Evolutionary conservation across 441 rosid species (phyloP).

Genomic region (Euphorbia celastroides): DNA sequence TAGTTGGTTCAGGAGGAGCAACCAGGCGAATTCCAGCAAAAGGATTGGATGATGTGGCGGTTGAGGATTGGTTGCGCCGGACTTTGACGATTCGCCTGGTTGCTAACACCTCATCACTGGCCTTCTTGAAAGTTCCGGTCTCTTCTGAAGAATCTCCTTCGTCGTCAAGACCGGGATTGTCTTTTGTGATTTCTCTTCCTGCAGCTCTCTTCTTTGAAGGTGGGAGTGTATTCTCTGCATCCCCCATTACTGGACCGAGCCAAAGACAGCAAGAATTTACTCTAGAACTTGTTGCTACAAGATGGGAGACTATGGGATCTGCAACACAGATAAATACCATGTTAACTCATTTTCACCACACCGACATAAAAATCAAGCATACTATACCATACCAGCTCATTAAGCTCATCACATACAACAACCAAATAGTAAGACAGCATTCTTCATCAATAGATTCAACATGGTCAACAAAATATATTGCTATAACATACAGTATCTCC

Average conservation of each 20-base stretch:
- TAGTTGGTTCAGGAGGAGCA: conserved; percentile 34
- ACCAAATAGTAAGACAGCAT: background rate
- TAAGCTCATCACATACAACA: background rate
- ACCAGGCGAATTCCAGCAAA: conserved; percentile 70
- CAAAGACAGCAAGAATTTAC: conserved; percentile 6
- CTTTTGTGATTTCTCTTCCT: conserved; percentile 69
- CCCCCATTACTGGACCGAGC: conserved; percentile 47
- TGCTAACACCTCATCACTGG: conserved; percentile 84
- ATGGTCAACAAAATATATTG: background rate
- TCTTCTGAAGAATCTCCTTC: conserved; percentile 60
- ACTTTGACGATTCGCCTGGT: conserved; percentile 67
- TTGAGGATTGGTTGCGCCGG: conserved; percentile 46
- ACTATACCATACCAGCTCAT: background rate
- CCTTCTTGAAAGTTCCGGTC: conserved; percentile 73
- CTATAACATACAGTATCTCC: background rate
- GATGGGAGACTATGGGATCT: conserved; percentile 16
- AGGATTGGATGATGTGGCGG: conserved; percentile 59
- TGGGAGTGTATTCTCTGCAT: conserved; percentile 57
- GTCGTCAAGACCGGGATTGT: conserved; percentile 86
- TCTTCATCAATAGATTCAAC: background rate
- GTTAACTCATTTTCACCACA: background rate
- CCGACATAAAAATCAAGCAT: background rate
- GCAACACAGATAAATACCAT: conserved; percentile 15
- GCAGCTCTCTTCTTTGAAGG: conserved; percentile 92
- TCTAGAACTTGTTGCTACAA: background rate